Base-by-base conservation (phyloP, 148 eudicot genomes). In the Salicornia ramosissima region DNA sequence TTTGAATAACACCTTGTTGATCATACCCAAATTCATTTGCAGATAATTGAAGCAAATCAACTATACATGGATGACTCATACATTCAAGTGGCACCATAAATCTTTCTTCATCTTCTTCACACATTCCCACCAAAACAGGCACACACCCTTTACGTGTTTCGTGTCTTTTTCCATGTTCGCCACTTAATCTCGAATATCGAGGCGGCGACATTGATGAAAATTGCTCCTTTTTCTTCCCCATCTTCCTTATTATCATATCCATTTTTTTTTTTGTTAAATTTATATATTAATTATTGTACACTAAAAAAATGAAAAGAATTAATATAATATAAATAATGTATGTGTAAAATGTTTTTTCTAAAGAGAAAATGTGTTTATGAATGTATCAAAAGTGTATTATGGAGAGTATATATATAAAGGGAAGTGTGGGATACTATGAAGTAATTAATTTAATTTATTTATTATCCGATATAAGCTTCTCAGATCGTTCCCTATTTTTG, bases 81-180 rank as follows among this genome's bases (percentile, higher is more conserved):
- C 65, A 63, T 47, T 30, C 28, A 34, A 65, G 29, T 3, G 75
- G 75, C 14, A 71, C 75, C 75, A 71, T 71, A 63, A 71, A 71
- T 43, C 75, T 71, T 28, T 71, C 75, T 36, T 71, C 61, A 10
- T 71, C 68, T 15, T 62, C 51, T 7, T 62, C 60, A 51, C 42
- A 61, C 8, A 47, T 63, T 5, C 75, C 75, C 4, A 71, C 68
- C 61, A 71, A 34, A 50, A 71, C 21, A 36, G 75, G 75, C 60
- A 71, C 75, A 19, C 25, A 71, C 25, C 75, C 75, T 51, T 24
- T 63, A 25, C 19, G 49, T 21, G 33, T 33, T 40, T 60, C 58
- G 31, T 46, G 61, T 11, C 33, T 57, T n/a, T 14, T 0, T 36
- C 4, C 40, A 4, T 53, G 12, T 0, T 53, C n/a, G n/a, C n/a